Conservation (phyloP, 768 basidiomycete species). For the Megacollybia marginata region DNA sequence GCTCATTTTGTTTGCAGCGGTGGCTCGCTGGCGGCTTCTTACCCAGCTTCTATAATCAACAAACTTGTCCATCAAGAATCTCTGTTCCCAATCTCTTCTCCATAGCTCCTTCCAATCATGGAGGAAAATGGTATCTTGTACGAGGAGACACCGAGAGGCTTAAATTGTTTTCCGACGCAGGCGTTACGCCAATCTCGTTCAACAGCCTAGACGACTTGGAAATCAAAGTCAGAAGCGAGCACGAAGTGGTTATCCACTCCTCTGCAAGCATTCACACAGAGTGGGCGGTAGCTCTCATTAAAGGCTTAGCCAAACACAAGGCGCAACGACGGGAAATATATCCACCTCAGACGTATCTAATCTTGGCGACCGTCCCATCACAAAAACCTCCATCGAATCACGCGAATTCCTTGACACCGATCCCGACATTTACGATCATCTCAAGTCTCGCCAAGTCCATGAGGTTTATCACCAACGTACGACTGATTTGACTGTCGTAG, state of each 20-base stretch:
- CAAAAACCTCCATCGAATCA: too few relatives aligned
- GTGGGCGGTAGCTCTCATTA: slow-evolving; percentile 4
- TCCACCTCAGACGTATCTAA: slow-evolving; percentile 8
- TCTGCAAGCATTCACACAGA: slow-evolving; percentile 6
- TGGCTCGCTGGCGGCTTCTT: too few relatives aligned
- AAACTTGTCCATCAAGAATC: too few relatives aligned
- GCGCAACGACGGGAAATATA: slow-evolving; percentile 4
- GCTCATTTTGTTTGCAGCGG: too few relatives aligned
- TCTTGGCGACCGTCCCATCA: too few relatives aligned
- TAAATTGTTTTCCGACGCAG: too few relatives aligned
- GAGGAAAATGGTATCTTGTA: too few relatives aligned
- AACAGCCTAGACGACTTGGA: slow-evolving; percentile 24
- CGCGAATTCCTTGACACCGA: background rate
- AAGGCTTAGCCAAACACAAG: slow-evolving; percentile 6
- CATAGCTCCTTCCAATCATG: too few relatives aligned
- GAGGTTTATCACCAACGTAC: slow-evolving; percentile 40
- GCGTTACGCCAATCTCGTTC: slow-evolving; percentile 6
- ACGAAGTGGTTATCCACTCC: slow-evolving; percentile 18
- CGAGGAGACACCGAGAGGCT: too few relatives aligned
- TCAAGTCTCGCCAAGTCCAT: slow-evolving; percentile 34
- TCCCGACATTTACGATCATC: slow-evolving; percentile 24
- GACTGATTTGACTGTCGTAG: slow-evolving; percentile 40
- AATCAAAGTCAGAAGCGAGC: slow-evolving; percentile 12
- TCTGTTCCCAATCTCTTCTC: too few relatives aligned
- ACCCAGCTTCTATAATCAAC: too few relatives aligned